Percentiles rank a stretch among this genome's conserved stretches.
These are phyloP conservation scores for Papiliotrema fonsecae DNA, from an alignment of 1,284 basidiomycete species.

Conservation along the genomic window DNA sequence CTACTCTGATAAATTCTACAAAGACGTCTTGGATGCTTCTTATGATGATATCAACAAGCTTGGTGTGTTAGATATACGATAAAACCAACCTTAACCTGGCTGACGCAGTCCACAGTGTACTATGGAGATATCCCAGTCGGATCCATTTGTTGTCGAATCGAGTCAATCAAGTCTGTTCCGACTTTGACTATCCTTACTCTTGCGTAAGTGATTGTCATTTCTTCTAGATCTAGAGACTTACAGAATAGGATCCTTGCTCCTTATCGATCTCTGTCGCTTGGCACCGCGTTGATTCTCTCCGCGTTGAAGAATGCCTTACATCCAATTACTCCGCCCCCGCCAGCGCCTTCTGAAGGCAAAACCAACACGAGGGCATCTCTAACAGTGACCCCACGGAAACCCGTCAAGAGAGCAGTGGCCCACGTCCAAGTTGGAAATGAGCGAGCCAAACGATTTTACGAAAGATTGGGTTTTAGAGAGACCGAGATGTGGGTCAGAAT, in stretches of 20 bases:
- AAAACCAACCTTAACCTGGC: not conserved
- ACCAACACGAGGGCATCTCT: constrained; percentile 32
- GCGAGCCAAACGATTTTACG: constrained; percentile 44
- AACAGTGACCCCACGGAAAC: constrained; percentile 27
- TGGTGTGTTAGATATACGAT: constrained; percentile 17
- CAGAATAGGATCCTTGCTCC: constrained; percentile 40
- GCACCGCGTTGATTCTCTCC: constrained; percentile 37
- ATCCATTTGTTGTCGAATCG: constrained; percentile 37
- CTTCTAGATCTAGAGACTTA: not conserved
- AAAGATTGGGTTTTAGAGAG: constrained; percentile 43
- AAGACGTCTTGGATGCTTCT: constrained; percentile 38
- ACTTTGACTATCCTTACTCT: constrained; percentile 44
- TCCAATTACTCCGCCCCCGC: constrained; percentile 38
- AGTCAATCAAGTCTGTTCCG: constrained; percentile 27
- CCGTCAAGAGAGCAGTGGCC: constrained; percentile 37
- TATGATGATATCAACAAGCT: constrained; percentile 48
- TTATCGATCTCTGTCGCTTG: constrained; percentile 44
- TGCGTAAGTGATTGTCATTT: constrained; percentile 29
- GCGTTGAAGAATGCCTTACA: constrained; percentile 34
- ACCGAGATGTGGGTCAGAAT: constrained; percentile 31
- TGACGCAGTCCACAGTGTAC: constrained; percentile 31
- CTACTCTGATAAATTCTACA: constrained; percentile 49
- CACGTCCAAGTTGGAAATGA: constrained; percentile 45
- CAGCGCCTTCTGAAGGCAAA: constrained; percentile 32
- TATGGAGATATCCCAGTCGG: constrained; percentile 49